phyloP scores from a whole-genome alignment of 1,284 basidiomycete species.

The Microbotryum lychnidis-dioicae region DNA sequence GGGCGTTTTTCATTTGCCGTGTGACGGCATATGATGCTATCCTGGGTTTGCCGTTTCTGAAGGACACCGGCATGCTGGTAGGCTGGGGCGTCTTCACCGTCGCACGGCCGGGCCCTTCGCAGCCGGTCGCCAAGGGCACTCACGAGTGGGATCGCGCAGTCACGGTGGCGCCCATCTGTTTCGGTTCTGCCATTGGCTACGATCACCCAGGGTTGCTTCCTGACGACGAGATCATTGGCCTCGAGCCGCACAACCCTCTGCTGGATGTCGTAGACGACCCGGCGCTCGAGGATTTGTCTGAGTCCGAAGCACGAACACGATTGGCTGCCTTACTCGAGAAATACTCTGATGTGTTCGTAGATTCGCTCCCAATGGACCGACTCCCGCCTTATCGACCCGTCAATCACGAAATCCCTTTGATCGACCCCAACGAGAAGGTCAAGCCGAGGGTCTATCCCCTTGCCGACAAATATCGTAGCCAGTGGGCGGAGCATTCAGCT shows the following conservation, averaged over 20 bases:
- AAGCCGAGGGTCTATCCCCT: neutral
- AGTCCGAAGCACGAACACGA: neutral
- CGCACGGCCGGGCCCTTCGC: neutral
- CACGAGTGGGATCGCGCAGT: neutral
- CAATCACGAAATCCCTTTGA: conserved; percentile 6
- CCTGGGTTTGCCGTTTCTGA: conserved; percentile 6
- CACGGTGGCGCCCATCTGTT: neutral
- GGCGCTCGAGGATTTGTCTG: neutral
- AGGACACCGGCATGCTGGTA: neutral
- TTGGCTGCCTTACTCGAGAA: neutral
- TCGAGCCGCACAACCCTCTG: conserved; percentile 11
- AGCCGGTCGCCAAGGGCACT: neutral
- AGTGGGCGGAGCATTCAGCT: conserved; percentile 3
- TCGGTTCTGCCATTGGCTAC: neutral
- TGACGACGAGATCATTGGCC: neutral
- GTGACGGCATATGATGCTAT: conserved; percentile 2
- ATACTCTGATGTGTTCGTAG: conserved; percentile 7
- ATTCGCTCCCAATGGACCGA: conserved; percentile 1
- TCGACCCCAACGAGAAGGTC: neutral
- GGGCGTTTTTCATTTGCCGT: conserved; percentile 2
- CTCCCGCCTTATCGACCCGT: conserved; percentile 3
- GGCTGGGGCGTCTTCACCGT: neutral
- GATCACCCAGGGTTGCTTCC: neutral
- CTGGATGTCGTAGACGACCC: conserved; percentile 7
- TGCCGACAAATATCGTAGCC: neutral